A percentile compares a stretch with the other conserved stretches of the same genome.
These are phyloP conservation scores for Neurospora sp. DNA, from an alignment of 495 filamentous ascomycete species.

Conservation along the genomic window DNA sequence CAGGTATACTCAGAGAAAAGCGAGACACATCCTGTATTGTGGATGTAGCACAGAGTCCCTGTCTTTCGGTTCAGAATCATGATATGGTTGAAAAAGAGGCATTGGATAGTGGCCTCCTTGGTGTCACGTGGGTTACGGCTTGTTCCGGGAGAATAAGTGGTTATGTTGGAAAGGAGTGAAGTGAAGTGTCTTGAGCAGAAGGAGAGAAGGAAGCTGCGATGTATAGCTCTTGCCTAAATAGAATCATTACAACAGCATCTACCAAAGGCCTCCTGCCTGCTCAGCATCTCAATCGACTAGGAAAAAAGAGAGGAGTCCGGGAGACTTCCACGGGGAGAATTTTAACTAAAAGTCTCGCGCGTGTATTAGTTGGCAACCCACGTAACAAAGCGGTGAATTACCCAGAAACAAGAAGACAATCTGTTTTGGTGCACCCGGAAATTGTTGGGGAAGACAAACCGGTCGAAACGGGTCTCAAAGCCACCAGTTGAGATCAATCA, in stretches of 20 bases:
- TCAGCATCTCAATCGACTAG: not conserved
- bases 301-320: not conserved
- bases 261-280: not conserved
- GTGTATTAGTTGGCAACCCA: not conserved
- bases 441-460: not conserved
- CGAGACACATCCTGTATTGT: not conserved
- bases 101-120: not conserved
- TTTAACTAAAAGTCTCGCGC: not conserved
- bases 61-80: not conserved
- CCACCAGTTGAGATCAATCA: not conserved
- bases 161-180: not conserved
- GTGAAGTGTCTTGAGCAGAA: not conserved
- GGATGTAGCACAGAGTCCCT: not conserved
- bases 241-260: too few relatives aligned
- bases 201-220: not conserved
- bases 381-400: not conserved
- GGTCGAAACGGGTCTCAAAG: not conserved
- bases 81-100: not conserved
- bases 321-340: not conserved
- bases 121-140: not conserved
- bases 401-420: not conserved
- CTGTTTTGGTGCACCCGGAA: not conserved
- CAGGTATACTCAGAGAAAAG: not conserved
- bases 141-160: not conserved
- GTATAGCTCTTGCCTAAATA: not conserved